These are phyloP conservation scores for Achaetomium macrosporum DNA, from an alignment of 2,329 filamentous ascomycete genomes.

Conservation along the genomic window DNA sequence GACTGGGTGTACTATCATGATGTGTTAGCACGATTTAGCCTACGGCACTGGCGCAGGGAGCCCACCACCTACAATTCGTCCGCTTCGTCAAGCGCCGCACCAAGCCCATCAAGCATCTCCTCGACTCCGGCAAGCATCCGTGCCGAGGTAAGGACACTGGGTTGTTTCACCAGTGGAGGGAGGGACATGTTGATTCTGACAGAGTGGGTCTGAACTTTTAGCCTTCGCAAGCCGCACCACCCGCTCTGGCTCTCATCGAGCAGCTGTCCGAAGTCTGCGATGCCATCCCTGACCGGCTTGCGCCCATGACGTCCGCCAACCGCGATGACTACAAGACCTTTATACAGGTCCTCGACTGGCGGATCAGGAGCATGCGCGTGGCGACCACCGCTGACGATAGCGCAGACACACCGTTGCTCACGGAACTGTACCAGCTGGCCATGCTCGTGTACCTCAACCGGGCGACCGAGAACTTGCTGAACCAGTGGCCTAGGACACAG, in stretches of 20 bases:
- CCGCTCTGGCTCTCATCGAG: conserved; percentile 15
- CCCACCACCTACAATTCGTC: neutral
- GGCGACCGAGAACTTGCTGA: conserved; percentile 14
- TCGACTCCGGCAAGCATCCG: neutral
- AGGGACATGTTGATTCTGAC: no score
- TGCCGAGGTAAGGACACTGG: neutral
- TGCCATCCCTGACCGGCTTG: conserved; percentile 7
- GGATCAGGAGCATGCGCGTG: conserved; percentile 20
- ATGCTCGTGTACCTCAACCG: conserved; percentile 30
- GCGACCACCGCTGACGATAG: conserved; percentile 2
- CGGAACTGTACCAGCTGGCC: conserved; percentile 27
- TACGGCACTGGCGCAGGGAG: conserved; percentile 24
- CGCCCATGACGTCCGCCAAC: neutral
- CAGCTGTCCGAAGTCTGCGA: conserved; percentile 24
- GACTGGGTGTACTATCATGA: conserved; percentile 30
- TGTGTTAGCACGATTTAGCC: conserved; percentile 26
- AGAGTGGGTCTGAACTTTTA: no score
- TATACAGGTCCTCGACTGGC: conserved; percentile 27
- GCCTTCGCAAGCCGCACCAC: conserved; percentile 8
- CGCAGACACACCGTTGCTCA: conserved; percentile 4
- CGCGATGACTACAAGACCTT: conserved; percentile 21
- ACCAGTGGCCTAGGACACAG: conserved; percentile 7
- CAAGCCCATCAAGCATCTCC: neutral
- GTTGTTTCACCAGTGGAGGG: no score
- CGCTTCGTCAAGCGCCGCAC: neutral